These are phyloP conservation scores for Torrubiella hemipterigena DNA, from an alignment of 2,329 filamentous ascomycete genomes.

Conservation along the genomic window DNA sequence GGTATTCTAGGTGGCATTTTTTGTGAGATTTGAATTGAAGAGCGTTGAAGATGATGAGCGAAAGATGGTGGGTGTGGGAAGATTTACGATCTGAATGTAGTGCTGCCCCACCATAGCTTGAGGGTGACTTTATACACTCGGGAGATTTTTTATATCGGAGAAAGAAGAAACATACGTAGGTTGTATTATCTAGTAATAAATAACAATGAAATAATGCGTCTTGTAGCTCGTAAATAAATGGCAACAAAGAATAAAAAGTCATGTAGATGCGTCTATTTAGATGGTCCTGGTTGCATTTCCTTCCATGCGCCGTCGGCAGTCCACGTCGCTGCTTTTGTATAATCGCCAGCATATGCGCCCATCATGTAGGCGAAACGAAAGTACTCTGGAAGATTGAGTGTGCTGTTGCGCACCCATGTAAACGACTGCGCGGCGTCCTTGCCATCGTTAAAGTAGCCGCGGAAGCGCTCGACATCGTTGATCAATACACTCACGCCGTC, in stretches of 20 bases:
- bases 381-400: constrained; percentile 47
- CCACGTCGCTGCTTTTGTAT: constrained; percentile 67
- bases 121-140: too few species aligned
- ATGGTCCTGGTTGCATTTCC: constrained; percentile 51
- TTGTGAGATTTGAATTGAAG: constrained; percentile 1
- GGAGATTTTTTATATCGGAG: too few species aligned
- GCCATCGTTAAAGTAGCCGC: constrained; percentile 54
- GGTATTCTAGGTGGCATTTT: constrained; percentile 37
- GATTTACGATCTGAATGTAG: too few species aligned
- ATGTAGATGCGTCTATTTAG: constrained; percentile 19
- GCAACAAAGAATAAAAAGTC: not conserved
- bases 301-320: constrained; percentile 50
- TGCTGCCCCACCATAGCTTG: too few species aligned
- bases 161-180: too few species aligned
- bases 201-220: too few species aligned
- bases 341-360: constrained; percentile 54
- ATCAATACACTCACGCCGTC: constrained; percentile 72
- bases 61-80: too few species aligned
- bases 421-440: constrained; percentile 33
- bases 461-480: constrained; percentile 74
- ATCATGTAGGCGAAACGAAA: constrained; percentile 67
- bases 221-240: too few species aligned
- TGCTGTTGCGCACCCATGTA: constrained; percentile 43
- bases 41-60: not conserved
- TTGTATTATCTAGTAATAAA: too few species aligned